These are phyloP conservation scores for Favolaschia claudopus DNA, from an alignment of 768 basidiomycete species.

Conservation along the genomic window DNA sequence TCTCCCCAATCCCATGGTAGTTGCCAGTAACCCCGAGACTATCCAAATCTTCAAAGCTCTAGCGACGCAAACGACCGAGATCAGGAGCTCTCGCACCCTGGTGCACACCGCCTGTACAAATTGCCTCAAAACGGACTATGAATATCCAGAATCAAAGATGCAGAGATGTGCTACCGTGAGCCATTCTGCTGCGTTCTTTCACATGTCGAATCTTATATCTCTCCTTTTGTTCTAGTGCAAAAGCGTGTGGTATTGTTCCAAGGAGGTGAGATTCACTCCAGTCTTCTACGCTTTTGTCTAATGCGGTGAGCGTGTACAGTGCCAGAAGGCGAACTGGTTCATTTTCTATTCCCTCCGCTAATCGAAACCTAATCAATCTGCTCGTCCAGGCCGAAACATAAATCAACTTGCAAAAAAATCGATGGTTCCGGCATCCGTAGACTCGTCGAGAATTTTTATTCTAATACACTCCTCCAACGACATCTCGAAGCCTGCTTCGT, in stretches of 20 bases:
- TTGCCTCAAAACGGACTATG: background rate
- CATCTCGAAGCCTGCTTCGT: constrained; percentile 14
- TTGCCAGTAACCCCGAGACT: too few species aligned
- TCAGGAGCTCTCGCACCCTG: background rate
- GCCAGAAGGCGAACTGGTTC: constrained; percentile 4
- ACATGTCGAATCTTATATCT: background rate
- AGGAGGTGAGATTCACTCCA: constrained; percentile 10
- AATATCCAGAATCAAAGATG: background rate
- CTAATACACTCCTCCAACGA: constrained; percentile 17
- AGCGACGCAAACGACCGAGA: background rate
- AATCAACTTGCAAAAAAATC: constrained; percentile 9
- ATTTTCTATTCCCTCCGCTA: background rate
- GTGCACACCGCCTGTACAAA: background rate
- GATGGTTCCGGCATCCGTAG: constrained; percentile 14
- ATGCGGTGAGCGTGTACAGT: background rate
- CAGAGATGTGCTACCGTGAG: background rate
- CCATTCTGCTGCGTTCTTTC: background rate
- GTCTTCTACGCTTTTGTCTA: background rate
- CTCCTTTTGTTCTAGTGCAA: constrained; percentile 1
- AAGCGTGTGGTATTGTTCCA: constrained; percentile 7
- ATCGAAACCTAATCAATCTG: background rate
- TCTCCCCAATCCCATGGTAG: too few species aligned
- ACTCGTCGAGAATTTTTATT: constrained; percentile 14
- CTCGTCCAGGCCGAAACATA: constrained; percentile 15
- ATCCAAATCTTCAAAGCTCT: constrained; percentile 10